Evolutionary conservation across 768 basidiomycete species (phyloP), one percentile per base, ranked within the genome.

Genomic region (Boletus sp.): DNA sequence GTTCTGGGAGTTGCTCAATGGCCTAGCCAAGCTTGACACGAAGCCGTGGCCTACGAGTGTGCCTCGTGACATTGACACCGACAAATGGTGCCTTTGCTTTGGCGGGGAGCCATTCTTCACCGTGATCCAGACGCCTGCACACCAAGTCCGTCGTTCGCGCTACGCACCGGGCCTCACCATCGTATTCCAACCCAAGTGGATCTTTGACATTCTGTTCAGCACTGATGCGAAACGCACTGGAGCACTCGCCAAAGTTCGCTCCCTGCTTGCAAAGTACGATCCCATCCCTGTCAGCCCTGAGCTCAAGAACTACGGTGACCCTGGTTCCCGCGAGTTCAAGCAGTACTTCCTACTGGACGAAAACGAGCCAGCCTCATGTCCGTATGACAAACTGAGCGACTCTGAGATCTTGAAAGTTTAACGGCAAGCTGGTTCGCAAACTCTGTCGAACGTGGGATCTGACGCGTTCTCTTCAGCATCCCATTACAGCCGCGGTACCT

Each of bases 131-230:
- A 66, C 64, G 0, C 64, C 57, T 5, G 64, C 60, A 2, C 64
- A 65, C 49, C 64, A 63, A 50, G 61, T 66, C n/a, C 61, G 64
- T 20, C 64, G 61, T 18, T 53, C 64, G 9, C 64, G 64, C 35
- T 57, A 56, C n/a, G 52, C 64, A 20, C 55, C 58, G 7, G 50
- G 64, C 8, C 45, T 66, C 42, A 65, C 64, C 35, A 57, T 66
- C n/a, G 64, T 66, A 9, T 62, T 65, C 55, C 64, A 66, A 30
- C 64, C 64, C 14, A 66, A 65, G 36, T 65, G 64, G 64, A 65
- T 63, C 41, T 65, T 65, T 18, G 60, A 65, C 47, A 63, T 65
- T 18, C 50, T 62, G n/a, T 65, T 66, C 44, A 66, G 55, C 50
- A 57, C 28, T 11, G 60, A 59, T 7, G 64, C 61, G 14, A 65